phyloP scores from a whole-genome alignment of 2,329 filamentous ascomycete species.

The Mycosphaerella sp. region DNA sequence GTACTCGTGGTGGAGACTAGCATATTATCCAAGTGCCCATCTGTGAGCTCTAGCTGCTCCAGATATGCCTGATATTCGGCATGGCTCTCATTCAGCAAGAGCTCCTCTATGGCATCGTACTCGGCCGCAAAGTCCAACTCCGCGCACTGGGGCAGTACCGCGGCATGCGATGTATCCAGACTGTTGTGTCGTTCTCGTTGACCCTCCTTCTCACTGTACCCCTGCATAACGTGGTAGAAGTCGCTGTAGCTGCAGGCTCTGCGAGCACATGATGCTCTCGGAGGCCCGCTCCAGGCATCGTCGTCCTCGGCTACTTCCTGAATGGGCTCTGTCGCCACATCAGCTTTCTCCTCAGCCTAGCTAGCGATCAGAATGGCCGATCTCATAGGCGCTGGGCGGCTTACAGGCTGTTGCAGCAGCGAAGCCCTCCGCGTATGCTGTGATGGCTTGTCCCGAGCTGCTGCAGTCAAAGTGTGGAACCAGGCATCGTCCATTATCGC shows the following conservation, averaged over 20 bases:
- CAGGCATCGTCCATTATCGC: constrained; percentile 62
- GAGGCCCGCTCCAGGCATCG: constrained; percentile 49
- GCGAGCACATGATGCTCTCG: constrained; percentile 58
- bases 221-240: constrained; percentile 60
- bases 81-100: constrained; percentile 74
- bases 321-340: constrained; percentile 52
- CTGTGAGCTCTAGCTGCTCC: constrained; percentile 73
- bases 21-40: constrained; percentile 73
- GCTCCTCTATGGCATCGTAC: constrained; percentile 56
- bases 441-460: constrained; percentile 37
- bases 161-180: constrained; percentile 12
- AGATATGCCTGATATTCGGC: constrained; percentile 80
- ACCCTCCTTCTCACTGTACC: constrained; percentile 51
- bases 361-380: constrained; percentile 38
- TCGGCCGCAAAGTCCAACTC: constrained; percentile 54
- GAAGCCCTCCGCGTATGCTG: constrained; percentile 63
- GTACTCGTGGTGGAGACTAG: constrained; percentile 71
- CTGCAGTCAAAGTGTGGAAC: constrained; percentile 60
- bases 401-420: constrained; percentile 54
- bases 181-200: constrained; percentile 38
- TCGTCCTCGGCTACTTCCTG: constrained; percentile 51
- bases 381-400: constrained; percentile 29
- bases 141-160: constrained; percentile 27
- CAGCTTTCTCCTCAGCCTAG: constrained; percentile 52
- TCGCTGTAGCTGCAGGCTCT: constrained; percentile 73